Base-by-base conservation (phyloP, 2,329 filamentous ascomycete genomes). In the Bipolaris zeicola region DNA sequence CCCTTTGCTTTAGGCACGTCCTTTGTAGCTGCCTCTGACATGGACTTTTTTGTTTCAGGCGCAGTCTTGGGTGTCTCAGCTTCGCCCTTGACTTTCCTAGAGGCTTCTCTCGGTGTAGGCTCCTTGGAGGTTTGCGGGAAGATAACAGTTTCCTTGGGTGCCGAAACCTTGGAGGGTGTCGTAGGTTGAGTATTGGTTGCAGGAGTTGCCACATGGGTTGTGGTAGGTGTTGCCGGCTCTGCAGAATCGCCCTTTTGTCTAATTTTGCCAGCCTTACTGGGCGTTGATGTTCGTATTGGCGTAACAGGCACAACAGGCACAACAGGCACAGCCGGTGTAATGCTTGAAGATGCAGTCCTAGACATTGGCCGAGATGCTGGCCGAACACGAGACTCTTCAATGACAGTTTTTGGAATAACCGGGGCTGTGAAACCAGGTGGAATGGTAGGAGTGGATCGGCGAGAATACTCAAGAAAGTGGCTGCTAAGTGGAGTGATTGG, bases 401-500 rank as follows among this genome's bases (percentile, higher is more conserved):
- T 50, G 4, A 69, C 44, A 20, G 57, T 33, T 39, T 63, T 66
- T 4, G 71, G 64, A 14, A 70, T 53, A 11, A 60, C 70, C 14
- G 76, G 70, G 24, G 64, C 67, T 8, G 73, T 68, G 43, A 82
- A 76, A 4, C 79, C 79, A 16, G 80, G 80, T 11, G 80, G 80
- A 26, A 81, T 73, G 1, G 77, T 76, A 1, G 79, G 79, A 8
- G 79, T 81, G 13, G 78, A 69, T 22, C 77, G 74, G 34, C 78
- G 74, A 47, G 74, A 74, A 52, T 76, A 74, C 38, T 74, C 68
- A 33, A 75, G 61, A 18, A 70, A 62, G 7, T 70, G 71, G 44
- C 56, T 57, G 18, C 52, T 50, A 36, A 72, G 39, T 8, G 67
- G 61, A 16, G 62, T 66, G 31, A 51, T 58, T 22, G 62, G 58